Evolutionary conservation across 1,284 basidiomycete genomes (phyloP).

Genomic region (Sporisorium reilianum): DNA sequence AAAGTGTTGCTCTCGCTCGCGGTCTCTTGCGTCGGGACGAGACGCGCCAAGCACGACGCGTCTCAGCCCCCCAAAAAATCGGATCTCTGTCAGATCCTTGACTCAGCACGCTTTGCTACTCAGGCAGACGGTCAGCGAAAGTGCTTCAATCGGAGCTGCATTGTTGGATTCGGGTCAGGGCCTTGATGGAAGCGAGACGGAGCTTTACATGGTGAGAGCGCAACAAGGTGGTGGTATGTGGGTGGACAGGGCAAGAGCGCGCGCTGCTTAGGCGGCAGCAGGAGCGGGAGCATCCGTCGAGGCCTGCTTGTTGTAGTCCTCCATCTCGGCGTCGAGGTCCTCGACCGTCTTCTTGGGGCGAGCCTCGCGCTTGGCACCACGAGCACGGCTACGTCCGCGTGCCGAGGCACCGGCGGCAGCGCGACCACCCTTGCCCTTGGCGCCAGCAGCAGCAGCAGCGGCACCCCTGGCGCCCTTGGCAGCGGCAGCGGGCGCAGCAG

Average conservation of each 20-base stretch:
- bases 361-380: slow-evolving; percentile 66
- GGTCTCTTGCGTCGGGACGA: not conserved
- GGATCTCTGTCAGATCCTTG: not conserved
- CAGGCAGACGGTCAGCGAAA: no score
- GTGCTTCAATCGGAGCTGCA: not conserved
- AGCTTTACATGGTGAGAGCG: slow-evolving; percentile 5
- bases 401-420: slow-evolving; percentile 37
- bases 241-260: not conserved
- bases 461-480: slow-evolving; percentile 40
- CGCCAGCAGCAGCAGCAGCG: slow-evolving; percentile 28
- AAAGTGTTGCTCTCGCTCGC: slow-evolving; percentile 14
- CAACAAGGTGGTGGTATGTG: not conserved
- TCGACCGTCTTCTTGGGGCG: slow-evolving; percentile 73
- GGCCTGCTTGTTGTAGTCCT: slow-evolving; percentile 65
- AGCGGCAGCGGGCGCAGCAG: slow-evolving; percentile 38
- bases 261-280: slow-evolving; percentile 11
- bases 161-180: not conserved
- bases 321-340: slow-evolving; percentile 77
- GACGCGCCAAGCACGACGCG: slow-evolving; percentile 19
- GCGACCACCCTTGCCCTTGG: slow-evolving; percentile 38
- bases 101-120: no score
- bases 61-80: not conserved
- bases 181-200: not conserved
- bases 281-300: slow-evolving; percentile 47
- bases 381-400: slow-evolving; percentile 74